phyloP scores from a whole-genome alignment of 306 rosid species.

The Vigna hirtella region DNA sequence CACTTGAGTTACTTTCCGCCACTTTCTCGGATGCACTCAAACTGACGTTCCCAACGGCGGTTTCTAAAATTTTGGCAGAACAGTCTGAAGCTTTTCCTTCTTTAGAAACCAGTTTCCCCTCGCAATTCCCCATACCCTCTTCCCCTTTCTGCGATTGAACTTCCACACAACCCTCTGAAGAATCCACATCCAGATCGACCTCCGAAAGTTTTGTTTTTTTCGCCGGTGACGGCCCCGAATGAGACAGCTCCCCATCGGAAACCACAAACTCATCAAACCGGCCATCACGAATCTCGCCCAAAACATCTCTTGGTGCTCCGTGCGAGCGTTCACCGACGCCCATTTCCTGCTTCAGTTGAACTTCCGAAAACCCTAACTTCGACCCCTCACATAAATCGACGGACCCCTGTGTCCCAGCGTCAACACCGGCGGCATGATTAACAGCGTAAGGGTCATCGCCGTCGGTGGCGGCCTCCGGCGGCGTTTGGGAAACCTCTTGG shows the following conservation, averaged over 20 bases:
- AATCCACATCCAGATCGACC: slow-evolving; percentile 8
- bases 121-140: not conserved
- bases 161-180: not conserved
- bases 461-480: slow-evolving; percentile 47
- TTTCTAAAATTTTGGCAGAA: not conserved
- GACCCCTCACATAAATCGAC: no score
- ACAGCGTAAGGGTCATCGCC: not conserved
- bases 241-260: slow-evolving; percentile 37
- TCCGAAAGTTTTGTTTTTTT: slow-evolving; percentile 46
- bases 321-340: not conserved
- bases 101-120: not conserved
- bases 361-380: slow-evolving; percentile 49
- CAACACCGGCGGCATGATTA: not conserved
- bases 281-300: not conserved
- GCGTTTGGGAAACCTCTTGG: slow-evolving; percentile 62
- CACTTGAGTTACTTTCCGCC: not conserved
- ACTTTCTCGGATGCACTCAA: not conserved
- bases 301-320: not conserved
- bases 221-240: slow-evolving; percentile 18
- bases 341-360: not conserved
- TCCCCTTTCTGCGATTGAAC: not conserved
- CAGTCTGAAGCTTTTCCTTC: not conserved
- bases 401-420: not conserved
- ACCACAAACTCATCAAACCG: not conserved
- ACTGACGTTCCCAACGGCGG: not conserved